phyloP scores from a whole-genome alignment of 208 protist species.

The Naegleria fowleri region DNA sequence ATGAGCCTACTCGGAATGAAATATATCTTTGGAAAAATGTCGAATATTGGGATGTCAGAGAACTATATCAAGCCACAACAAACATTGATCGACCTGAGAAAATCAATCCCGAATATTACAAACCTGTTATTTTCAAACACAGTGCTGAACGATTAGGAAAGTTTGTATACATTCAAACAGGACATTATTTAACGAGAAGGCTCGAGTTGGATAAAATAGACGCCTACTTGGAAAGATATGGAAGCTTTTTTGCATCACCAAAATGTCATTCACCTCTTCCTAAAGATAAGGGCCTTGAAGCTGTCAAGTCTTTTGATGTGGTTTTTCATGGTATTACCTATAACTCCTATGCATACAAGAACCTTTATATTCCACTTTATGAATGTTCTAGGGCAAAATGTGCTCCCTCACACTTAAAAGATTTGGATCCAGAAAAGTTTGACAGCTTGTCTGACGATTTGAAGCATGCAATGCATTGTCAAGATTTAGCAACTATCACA shows the following conservation, averaged over 20 bases:
- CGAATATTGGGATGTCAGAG: background rate
- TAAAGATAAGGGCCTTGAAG: background rate
- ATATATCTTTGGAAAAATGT: slow-evolving; percentile 1
- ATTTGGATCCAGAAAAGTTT: background rate
- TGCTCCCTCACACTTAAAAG: background rate
- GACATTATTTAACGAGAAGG: background rate
- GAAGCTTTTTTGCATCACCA: background rate
- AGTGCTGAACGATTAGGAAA: background rate
- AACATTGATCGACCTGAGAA: background rate
- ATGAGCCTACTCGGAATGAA: background rate
- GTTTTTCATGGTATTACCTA: background rate
- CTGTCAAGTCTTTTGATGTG: background rate
- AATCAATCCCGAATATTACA: background rate
- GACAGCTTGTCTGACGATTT: background rate
- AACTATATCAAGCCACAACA: background rate
- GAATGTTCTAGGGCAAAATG: background rate
- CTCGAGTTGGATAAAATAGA: background rate
- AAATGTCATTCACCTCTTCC: background rate
- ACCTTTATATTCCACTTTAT: background rate
- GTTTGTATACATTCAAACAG: background rate
- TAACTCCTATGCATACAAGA: background rate
- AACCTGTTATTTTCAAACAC: background rate
- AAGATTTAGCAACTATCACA: background rate
- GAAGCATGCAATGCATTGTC: background rate
- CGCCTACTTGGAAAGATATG: background rate